Conservation (phyloP, 2,329 filamentous ascomycete species). For the Cucurbitaria berberidis region DNA sequence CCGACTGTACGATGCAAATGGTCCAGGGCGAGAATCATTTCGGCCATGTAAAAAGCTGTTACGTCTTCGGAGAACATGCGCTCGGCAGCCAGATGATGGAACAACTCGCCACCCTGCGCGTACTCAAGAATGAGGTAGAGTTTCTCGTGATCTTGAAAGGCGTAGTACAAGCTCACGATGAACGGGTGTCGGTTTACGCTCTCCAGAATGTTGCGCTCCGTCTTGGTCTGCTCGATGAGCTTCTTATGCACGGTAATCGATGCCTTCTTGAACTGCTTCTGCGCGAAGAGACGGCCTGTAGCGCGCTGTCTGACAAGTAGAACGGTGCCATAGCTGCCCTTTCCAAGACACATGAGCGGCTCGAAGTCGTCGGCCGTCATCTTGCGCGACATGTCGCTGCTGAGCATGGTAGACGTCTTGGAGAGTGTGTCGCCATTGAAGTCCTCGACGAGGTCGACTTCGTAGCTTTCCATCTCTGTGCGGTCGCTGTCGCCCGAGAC, state of each 20-base stretch:
- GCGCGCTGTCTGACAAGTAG: conserved; percentile 86
- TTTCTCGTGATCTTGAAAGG: conserved; percentile 97
- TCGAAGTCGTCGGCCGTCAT: conserved; percentile 94
- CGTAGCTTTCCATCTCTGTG: conserved; percentile 81
- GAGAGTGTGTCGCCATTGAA: conserved; percentile 69
- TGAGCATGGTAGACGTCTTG: conserved; percentile 42
- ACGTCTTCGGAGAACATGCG: conserved; percentile 93
- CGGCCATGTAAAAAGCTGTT: conserved; percentile 97
- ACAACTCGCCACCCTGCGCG: conserved; percentile 94
- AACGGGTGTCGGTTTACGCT: conserved; percentile 96
- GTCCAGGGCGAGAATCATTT: conserved; percentile 93
- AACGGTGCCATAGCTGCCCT: conserved; percentile 95
- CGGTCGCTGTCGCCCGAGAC: conserved; percentile 67
- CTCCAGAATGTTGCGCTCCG: conserved; percentile 91
- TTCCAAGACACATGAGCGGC: conserved; percentile 87
- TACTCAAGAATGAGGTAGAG: conserved; percentile 98
- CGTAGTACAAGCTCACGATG: conserved; percentile 97
- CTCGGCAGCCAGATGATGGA: conserved; percentile 91
- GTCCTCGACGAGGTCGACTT: conserved; percentile 82
- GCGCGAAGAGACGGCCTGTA: conserved; percentile 89
- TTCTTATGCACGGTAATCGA: conserved; percentile 95
- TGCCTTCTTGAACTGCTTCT: conserved; percentile 99
- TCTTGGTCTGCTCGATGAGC: conserved; percentile 95
- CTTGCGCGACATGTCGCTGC: conserved; percentile 69
- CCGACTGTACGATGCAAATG: conserved; percentile 92